Conservation (phyloP, 2,329 filamentous ascomycete genomes). For the Fusarium euwallaceae region DNA sequence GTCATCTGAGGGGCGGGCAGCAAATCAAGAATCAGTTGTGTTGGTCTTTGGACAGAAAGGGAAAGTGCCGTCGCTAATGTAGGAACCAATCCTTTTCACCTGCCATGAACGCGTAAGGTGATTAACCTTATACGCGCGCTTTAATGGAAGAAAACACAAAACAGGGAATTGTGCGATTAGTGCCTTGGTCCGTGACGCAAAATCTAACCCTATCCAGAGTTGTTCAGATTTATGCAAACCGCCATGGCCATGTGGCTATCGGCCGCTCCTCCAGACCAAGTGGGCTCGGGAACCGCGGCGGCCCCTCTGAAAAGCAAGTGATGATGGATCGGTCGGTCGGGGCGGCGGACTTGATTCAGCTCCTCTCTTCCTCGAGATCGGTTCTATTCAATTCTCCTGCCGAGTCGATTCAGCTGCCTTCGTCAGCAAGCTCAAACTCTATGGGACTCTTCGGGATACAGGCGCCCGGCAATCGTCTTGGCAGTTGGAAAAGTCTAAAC, state of each 20-base stretch:
- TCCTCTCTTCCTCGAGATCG: slow-evolving; percentile 13
- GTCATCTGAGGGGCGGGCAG: slow-evolving; percentile 22
- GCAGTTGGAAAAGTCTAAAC: slow-evolving; percentile 1
- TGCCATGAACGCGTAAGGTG: slow-evolving; percentile 14
- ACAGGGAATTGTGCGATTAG: slow-evolving; percentile 24
- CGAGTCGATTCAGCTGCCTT: background rate
- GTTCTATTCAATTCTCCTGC: slow-evolving; percentile 1
- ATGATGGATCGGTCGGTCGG: slow-evolving; percentile 14
- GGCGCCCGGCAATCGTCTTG: background rate
- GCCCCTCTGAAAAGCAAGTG: slow-evolving; percentile 9
- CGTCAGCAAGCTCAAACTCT: background rate
- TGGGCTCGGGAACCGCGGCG: slow-evolving; percentile 25
- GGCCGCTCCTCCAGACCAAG: background rate
- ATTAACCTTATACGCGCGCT: slow-evolving; percentile 30
- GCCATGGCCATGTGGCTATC: slow-evolving; percentile 3
- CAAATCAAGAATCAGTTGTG: slow-evolving; percentile 14
- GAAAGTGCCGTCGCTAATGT: slow-evolving; percentile 36
- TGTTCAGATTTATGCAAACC: background rate
- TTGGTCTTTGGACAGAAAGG: slow-evolving; percentile 23
- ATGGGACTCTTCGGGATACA: background rate
- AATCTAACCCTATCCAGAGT: background rate
- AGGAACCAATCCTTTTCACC: slow-evolving; percentile 30
- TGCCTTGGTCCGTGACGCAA: background rate
- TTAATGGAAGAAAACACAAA: slow-evolving; percentile 23
- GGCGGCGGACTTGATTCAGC: slow-evolving; percentile 19